phyloP scores from a whole-genome alignment of 495 filamentous ascomycete genomes.

The Hyphodiscus hymeniophilus region DNA sequence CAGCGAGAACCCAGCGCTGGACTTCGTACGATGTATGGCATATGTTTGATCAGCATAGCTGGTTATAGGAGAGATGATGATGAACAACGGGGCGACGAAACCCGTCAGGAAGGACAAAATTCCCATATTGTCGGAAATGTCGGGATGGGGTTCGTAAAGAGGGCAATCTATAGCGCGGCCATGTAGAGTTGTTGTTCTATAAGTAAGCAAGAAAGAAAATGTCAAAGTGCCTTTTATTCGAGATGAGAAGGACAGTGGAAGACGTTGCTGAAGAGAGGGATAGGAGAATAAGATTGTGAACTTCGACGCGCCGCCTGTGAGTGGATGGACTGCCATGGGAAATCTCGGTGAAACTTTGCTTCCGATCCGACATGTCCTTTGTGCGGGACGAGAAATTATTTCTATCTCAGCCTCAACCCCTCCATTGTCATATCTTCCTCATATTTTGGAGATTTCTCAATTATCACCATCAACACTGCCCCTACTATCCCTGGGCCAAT shows the following conservation, averaged over 20 bases:
- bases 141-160: neutral
- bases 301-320: too few relatives aligned
- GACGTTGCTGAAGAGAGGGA: neutral
- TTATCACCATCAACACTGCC: neutral
- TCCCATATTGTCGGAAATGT: slow-evolving; percentile 15
- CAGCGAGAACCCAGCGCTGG: slow-evolving; percentile 75
- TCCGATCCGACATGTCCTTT: neutral
- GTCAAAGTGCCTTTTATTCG: neutral
- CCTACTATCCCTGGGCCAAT: too few relatives aligned
- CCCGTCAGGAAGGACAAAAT: slow-evolving; percentile 29
- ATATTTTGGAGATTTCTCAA: neutral
- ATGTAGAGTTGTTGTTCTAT: neutral
- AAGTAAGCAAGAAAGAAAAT: slow-evolving; percentile 6
- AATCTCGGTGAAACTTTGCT: neutral
- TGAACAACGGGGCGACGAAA: slow-evolving; percentile 47
- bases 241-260: neutral
- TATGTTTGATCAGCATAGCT: slow-evolving; percentile 90
- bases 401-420: neutral
- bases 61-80: slow-evolving; percentile 75
- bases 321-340: neutral
- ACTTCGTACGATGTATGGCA: slow-evolving; percentile 72
- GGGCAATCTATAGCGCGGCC: slow-evolving; percentile 2
- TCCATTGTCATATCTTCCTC: slow-evolving; percentile 1
- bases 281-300: too few relatives aligned
- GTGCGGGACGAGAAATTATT: neutral